A percentile compares a stretch with the other conserved stretches of the same genome.
These are phyloP conservation scores for Quillaja saponaria DNA, from an alignment of 306 rosid species.

Conservation along the genomic window DNA sequence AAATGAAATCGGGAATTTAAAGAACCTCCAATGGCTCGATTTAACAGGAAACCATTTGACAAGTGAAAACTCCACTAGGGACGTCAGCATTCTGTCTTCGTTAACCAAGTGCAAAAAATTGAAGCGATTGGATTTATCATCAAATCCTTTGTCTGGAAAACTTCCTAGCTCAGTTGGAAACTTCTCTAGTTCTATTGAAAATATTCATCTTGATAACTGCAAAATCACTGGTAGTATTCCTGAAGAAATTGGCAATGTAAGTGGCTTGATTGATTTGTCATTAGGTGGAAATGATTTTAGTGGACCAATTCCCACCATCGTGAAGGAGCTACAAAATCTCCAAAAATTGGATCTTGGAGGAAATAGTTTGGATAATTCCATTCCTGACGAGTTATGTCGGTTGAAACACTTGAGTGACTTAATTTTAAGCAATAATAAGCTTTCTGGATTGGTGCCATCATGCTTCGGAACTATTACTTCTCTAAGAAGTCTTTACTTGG, in stretches of 20 bases:
- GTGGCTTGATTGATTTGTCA: neutral
- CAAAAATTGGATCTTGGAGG: constrained; percentile 28
- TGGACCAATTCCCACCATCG: constrained; percentile 37
- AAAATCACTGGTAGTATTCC: constrained; percentile 35
- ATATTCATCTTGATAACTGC: neutral
- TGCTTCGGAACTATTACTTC: constrained; percentile 33
- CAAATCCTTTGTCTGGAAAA: constrained; percentile 32
- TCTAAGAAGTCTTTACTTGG: constrained; percentile 27
- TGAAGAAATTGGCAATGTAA: constrained; percentile 34
- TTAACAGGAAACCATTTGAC: constrained; percentile 21
- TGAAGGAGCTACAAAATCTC: constrained; percentile 22
- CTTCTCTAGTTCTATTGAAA: constrained; percentile 28
- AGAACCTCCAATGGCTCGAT: neutral
- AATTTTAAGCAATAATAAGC: constrained; percentile 21
- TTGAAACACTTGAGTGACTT: constrained; percentile 18
- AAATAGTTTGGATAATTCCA: constrained; percentile 29
- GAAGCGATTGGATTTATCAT: constrained; percentile 5
- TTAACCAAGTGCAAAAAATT: constrained; percentile 11
- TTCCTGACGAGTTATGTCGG: constrained; percentile 33
- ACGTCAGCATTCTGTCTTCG: constrained; percentile 6
- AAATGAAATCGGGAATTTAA: constrained; percentile 15
- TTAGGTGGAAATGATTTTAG: constrained; percentile 22
- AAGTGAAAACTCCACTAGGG: constrained; percentile 11
- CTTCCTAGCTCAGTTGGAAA: constrained; percentile 36
- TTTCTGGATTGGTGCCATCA: constrained; percentile 34